Percentiles rank a stretch among this genome's conserved stretches.
phyloP scores from a whole-genome alignment of 805 yeast species.

The Dipodascus geniculatus region DNA sequence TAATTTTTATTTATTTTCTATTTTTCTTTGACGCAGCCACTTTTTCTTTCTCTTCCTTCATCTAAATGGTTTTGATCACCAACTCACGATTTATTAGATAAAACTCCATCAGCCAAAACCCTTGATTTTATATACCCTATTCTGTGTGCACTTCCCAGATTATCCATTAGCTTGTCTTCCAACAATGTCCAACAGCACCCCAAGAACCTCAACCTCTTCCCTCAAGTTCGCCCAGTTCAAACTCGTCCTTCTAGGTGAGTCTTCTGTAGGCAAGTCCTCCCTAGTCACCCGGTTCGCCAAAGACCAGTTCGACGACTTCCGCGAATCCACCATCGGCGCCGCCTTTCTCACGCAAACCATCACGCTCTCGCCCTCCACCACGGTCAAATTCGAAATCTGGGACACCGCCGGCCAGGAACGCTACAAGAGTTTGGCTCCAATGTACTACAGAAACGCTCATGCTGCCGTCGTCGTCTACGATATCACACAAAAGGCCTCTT shows the following conservation, averaged over 20 bases:
- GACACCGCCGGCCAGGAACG: conserved; percentile 97
- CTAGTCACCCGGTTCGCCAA: conserved; percentile 71
- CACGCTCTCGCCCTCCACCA: conserved; percentile 32
- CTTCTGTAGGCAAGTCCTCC: conserved; percentile 79
- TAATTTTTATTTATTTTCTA: too few relatives aligned
- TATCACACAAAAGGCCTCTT: conserved; percentile 55
- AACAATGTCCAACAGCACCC: conserved; percentile 8
- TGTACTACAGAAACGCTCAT: conserved; percentile 72
- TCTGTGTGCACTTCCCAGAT: not conserved
- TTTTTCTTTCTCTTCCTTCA: not conserved
- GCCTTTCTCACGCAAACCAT: conserved; percentile 85
- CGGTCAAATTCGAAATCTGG: conserved; percentile 40
- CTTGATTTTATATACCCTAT: not conserved
- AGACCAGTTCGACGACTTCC: conserved; percentile 55
- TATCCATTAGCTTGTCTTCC: not conserved
- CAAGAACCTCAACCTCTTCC: conserved; percentile 21
- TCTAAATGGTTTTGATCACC: not conserved
- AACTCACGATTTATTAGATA: too few relatives aligned
- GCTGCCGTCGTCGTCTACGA: conserved; percentile 86
- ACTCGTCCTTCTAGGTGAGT: conserved; percentile 64
- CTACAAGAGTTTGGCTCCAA: conserved; percentile 71
- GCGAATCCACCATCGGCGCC: conserved; percentile 96
- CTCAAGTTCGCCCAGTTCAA: conserved; percentile 42
- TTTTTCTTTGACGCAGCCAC: not conserved
- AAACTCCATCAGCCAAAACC: not conserved